phyloP scores from a whole-genome alignment of 208 protist species.

The Wallacemonas sp. region DNA sequence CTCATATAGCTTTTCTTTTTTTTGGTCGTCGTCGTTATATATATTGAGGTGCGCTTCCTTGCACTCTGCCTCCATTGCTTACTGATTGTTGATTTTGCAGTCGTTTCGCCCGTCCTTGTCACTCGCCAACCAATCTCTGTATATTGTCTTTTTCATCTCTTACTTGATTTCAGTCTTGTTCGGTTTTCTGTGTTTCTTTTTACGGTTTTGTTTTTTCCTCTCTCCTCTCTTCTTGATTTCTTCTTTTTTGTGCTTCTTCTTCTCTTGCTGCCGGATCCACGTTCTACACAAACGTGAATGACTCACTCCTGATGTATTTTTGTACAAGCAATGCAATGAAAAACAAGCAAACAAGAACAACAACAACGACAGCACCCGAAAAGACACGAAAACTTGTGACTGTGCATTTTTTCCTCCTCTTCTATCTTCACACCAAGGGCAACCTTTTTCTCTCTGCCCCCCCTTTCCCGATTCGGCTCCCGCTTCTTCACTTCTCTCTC shows the following conservation, averaged over 20 bases:
- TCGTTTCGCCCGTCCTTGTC: too few species aligned
- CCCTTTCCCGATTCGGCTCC: too few species aligned
- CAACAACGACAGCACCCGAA: background rate
- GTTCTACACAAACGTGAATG: too few species aligned
- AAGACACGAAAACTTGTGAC: background rate
- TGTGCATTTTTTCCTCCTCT: background rate
- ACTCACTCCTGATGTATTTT: too few species aligned
- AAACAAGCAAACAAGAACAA: conserved; percentile 7
- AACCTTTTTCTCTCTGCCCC: too few species aligned
- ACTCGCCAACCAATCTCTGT: too few species aligned
- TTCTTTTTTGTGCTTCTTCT: background rate
- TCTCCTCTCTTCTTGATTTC: conserved; percentile 11
- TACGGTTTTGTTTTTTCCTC: conserved; percentile 17
- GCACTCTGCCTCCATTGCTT: background rate
- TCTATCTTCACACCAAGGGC: too few species aligned
- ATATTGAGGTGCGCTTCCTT: conserved; percentile 18
- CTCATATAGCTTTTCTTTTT: conserved; percentile 15
- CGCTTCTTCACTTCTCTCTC: too few species aligned
- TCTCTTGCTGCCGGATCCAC: background rate
- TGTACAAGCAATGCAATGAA: background rate
- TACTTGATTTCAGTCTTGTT: conserved; percentile 15
- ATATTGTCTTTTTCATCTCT: too few species aligned
- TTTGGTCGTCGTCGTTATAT: background rate
- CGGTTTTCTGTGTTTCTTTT: conserved; percentile 5
- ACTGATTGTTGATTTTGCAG: too few species aligned